Evolutionary conservation across 257 asterid species (phyloP), one percentile per base, ranked within the genome.

Genomic region (Nicotiana obtusifolia): DNA sequence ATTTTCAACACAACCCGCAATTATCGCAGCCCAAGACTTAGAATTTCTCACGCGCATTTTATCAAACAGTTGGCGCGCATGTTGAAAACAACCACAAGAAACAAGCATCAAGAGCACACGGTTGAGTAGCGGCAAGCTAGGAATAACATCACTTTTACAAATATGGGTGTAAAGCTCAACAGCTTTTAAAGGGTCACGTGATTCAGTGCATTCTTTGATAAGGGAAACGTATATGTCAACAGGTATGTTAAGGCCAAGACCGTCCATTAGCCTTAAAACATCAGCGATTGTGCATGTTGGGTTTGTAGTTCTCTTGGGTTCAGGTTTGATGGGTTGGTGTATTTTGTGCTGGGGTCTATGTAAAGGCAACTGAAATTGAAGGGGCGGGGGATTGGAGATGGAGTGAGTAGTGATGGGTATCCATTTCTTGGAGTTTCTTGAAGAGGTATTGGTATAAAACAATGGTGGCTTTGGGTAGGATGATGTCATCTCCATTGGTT

Each of bases 31-130:
- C 97, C 97, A 92, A 66, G 97, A 82, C 87, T 67, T 83, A n/a
- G 84, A 83, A 84, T 92, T 91, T 76, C 88, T 91, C 26, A 22
- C 71, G 37, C 82, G 64, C 93, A 91, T 94, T 87, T 83, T 83
- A 81, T 86, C 95, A 41, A 94, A 92, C 98, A 94, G 75, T 13
- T 89, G 86, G 85, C 87, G 86, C 0, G 95, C 98, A 56, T 82
- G 57, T 0, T 24, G 84, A 20, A 83, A 52, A 76, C 90, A 88
- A 17, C 86, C 92, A 67, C 91, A 76, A 0, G 84, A 53, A 0
- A 90, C 87, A 28, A 73, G 64, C 98, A 94, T 92, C 4, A 92
- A 17, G 81, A 94, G 16, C 77, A 94, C 47, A 61, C 91, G 83
- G 52, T 92, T 94, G 31, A 77, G 78, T 44, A 87, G 64, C 6